Evolutionary conservation across 2,329 filamentous ascomycete species (phyloP), one percentile per base, ranked within the genome.

Genomic region (Apiospora phragmitis): DNA sequence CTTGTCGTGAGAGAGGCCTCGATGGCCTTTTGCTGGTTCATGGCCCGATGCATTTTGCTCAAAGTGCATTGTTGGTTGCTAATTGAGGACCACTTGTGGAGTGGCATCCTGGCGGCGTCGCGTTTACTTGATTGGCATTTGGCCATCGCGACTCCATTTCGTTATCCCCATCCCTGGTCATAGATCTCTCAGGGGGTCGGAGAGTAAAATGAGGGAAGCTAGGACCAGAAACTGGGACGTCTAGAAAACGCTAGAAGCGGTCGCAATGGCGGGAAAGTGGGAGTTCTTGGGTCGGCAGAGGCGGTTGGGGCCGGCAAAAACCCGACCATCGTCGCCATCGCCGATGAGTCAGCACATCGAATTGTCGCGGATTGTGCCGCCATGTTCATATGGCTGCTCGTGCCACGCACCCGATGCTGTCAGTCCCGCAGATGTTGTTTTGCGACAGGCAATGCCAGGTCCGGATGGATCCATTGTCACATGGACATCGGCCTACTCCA

Each of bases 31-130:
- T 70, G 69, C 24, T 68, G 65, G 24, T 68, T 43, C 26, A 35
- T 62, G 21, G 42, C 47, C 65, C 16, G 49, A 24, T 65, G 69
- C 69, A n/a, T 70, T 38, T 21, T 35, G 47, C 32, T 26, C 66
- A 68, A 65, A 21, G 51, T 35, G 51, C 51, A 59, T 59, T 70
- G 66, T 68, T 70, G 69, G 24, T 32, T 67, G 49, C 41, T 68
- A 70, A 70, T 70, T 70, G 66, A 70, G 69, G 69, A 68, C 69
- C 38, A 66, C 51, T 70, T 38, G 69, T 70, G 69, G 69, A 41
- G 69, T 70, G 69, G 18, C 66, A 62, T 67, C 69, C 47, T 32
- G 65, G 69, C 68, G 69, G 38, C 66, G 35, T 67, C 65, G 18
- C 18, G 65, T n/a, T 26, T 32, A 16, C 49, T 35, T 66, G 41